Percentiles rank a stretch among this genome's conserved stretches.
Conservation (phyloP, 352 stramenopile genomes). For the Globisporangium mamillatum region DNA sequence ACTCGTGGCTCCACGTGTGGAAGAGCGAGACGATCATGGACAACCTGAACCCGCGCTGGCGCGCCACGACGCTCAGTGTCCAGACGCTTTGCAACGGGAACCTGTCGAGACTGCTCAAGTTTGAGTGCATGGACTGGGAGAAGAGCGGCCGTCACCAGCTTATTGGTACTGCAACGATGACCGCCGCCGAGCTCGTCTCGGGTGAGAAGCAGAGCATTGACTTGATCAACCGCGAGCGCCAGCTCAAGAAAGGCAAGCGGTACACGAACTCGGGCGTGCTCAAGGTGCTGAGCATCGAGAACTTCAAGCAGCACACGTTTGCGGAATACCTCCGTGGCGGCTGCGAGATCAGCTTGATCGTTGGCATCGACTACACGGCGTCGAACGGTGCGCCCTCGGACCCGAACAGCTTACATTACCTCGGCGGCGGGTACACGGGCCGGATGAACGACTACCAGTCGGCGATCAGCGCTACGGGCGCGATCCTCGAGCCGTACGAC, state of each 20-base stretch:
- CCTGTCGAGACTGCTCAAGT: conserved; percentile 48
- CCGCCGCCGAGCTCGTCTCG: conserved; percentile 50
- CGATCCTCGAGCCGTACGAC: conserved; percentile 77
- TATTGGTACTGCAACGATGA: conserved; percentile 56
- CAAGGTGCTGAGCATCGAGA: conserved; percentile 49
- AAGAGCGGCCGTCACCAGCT: conserved; percentile 65
- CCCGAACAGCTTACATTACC: conserved; percentile 58
- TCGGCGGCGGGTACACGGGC: conserved; percentile 44
- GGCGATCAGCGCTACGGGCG: conserved; percentile 61
- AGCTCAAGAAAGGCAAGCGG: conserved; percentile 63
- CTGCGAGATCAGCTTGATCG: conserved; percentile 73
- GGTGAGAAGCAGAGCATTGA: conserved; percentile 48
- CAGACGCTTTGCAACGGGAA: conserved; percentile 70
- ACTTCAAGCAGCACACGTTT: conserved; percentile 69
- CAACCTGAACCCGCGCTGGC: conserved; percentile 68
- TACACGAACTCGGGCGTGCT: conserved; percentile 78
- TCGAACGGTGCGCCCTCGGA: conserved; percentile 52
- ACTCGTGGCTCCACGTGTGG: conserved; percentile 69
- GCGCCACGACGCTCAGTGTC: conserved; percentile 50
- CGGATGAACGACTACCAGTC: conserved; percentile 80
- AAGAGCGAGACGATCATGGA: conserved; percentile 63
- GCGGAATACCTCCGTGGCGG: conserved; percentile 67
- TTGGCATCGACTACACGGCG: conserved; percentile 83
- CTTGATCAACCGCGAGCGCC: conserved; percentile 66
- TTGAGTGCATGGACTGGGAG: conserved; percentile 82